Base-by-base conservation (phyloP, 768 basidiomycete species). In the Strobilomyces dryophilus region DNA sequence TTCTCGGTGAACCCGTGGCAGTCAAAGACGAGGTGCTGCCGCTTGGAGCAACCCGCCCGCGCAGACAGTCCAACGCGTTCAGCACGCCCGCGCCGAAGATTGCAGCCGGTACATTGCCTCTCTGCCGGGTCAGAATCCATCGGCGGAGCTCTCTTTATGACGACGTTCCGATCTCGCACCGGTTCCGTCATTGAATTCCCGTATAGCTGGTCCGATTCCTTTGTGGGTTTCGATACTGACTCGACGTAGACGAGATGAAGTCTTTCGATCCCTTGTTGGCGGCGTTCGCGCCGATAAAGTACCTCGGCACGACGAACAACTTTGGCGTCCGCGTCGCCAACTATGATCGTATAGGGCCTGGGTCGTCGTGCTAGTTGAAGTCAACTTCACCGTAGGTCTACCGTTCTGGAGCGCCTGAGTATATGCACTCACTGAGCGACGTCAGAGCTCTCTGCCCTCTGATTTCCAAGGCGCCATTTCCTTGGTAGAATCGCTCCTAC, bases 251-350 rank as follows among this genome's bases (percentile, higher is more conserved):
- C 51, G 73, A 74, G 49, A 69, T 67, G 58, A 73, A 76, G 2
- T 73, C 71, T 1, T 77, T 63, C 53, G 76, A 78, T 51, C 66
- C 74, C 49, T 68, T 69, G 37, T 62, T 75, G 6, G 73, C 76
- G 4, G 78, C 79, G 3, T 80, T 79, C 49, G 71, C 73, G 3
- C 71, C 73, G 0, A 65, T 74, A 39, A 71, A 77, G 54, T 75
- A 76, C 60, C 59, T 79, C 20, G 81, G 81, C 2, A 68, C 70
- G 31, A 63, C 48, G 5, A 73, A 73, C 37, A 49, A 48, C 11
- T 24, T 4, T 24, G 65, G 53, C 35, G 31, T 65, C 27, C 73
- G 73, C 31, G 42, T 71, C 8, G 61, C 67, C 2, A 68, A 70
- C 35, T 73, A 66, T 47, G 72, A 73, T 20, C 71, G 73, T 43